phyloP scores from a whole-genome alignment of 805 yeast genomes.

The Millerozyma miso region DNA sequence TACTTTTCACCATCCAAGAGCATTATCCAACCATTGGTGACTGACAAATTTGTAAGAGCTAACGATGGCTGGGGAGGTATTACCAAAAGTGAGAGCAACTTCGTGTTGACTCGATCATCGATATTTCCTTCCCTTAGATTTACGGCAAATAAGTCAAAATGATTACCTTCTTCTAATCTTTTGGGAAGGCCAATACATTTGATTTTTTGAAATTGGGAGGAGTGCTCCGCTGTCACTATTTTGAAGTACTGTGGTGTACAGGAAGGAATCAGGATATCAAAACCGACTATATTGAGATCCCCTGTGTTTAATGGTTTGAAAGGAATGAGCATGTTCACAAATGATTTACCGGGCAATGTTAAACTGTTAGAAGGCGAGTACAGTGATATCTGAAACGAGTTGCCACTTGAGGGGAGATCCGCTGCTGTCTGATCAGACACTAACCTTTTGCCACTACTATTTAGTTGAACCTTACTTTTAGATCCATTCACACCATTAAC shows the following conservation, averaged over 20 bases:
- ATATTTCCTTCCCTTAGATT: slow-evolving; percentile 23
- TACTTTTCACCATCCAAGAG: slow-evolving; percentile 72
- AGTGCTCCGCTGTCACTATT: slow-evolving; percentile 30
- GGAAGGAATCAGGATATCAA: slow-evolving; percentile 46
- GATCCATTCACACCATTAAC: not conserved
- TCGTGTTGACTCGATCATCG: slow-evolving; percentile 14
- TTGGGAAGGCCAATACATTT: slow-evolving; percentile 7
- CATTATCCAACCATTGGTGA: slow-evolving; percentile 67
- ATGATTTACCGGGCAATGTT: slow-evolving; percentile 23
- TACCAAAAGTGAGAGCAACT: slow-evolving; percentile 24
- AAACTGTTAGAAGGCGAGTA: slow-evolving; percentile 4
- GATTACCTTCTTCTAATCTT: slow-evolving; percentile 4
- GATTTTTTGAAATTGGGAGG: slow-evolving; percentile 7
- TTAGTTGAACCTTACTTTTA: not conserved
- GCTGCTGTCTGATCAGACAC: not conserved
- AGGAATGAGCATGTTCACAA: slow-evolving; percentile 37
- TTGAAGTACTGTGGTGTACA: slow-evolving; percentile 46
- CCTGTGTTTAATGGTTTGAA: slow-evolving; percentile 52
- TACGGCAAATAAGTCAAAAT: slow-evolving; percentile 12
- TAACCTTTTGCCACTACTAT: not conserved
- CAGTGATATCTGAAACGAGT: not conserved
- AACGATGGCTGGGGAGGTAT: slow-evolving; percentile 58
- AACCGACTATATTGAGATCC: slow-evolving; percentile 44
- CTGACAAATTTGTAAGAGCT: slow-evolving; percentile 45
- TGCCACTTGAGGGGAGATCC: not conserved